Base-by-base conservation (phyloP, 179 eudicot species). In the Actinidia polygama region DNA sequence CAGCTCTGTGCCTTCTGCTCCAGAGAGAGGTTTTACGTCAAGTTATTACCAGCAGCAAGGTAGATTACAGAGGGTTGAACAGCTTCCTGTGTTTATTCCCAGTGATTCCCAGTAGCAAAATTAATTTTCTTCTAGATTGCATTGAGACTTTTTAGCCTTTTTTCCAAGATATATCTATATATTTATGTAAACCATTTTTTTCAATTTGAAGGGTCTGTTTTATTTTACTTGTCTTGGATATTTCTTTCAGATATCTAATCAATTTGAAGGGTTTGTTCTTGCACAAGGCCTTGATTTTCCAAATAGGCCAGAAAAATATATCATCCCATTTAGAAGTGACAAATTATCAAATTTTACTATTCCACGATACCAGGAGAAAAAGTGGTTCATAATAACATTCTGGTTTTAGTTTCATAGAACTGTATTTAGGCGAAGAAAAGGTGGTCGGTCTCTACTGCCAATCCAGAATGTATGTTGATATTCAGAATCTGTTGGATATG, bases 11-110 rank as follows among this genome's bases (percentile, higher is more conserved):
- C 30, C 77, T 73, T 49, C 76, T 23, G 83, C 90, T 79, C 59
- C 69, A 40, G 82, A 85, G 73, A 83, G 89, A 67, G 86, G 91
- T n/a, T 73, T 85, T 0, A 70, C 84, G 14, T 66, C 86, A 36
- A 89, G 89, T 85, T 91, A 87, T 77, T 87, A 87, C 69, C 95
- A 88, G 84, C 96, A 91, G 86, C 96, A 91, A 85, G 93, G 96
- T 8, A 85, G 96, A 82, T 61, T 94, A 69, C 98, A 92, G 85
- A 91, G 98, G 71, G 95, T 94, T 36, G 92, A 87, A 9, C 98
- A 94, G 91, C 93, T 95, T 67, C 98, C 98, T 3, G 98, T 95
- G 78, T 95, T 94, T 84, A 89, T 90, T 76, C 98, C 98, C 15
- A 91, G 94, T 85, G 95, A 95, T 85, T 88, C 95, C 69, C 93